phyloP scores from a whole-genome alignment of 331 rosid genomes.

The Acacia pycnantha region DNA sequence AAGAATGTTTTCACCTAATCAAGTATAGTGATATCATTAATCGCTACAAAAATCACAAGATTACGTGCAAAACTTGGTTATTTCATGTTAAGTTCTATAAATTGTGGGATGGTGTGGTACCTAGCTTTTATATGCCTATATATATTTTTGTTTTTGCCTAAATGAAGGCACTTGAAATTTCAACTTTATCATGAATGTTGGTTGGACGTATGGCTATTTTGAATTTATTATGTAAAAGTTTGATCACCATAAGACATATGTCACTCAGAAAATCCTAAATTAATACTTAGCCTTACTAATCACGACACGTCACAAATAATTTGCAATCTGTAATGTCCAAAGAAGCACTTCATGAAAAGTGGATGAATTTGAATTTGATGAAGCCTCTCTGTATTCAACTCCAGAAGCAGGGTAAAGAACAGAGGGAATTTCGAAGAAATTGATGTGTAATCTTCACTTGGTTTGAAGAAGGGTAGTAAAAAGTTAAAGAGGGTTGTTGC shows the following conservation, averaged over 20 bases:
- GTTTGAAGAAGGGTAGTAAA: conserved; percentile 12
- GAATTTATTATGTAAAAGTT: background rate
- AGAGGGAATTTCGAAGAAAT: background rate
- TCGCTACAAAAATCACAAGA: too few species aligned
- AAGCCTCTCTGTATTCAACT: background rate
- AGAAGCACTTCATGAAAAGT: background rate
- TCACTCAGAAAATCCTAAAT: background rate
- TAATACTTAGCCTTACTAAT: background rate
- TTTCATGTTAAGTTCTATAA: too few species aligned
- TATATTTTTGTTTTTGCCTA: too few species aligned
- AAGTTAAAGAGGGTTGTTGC: conserved; percentile 30
- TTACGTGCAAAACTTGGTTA: too few species aligned
- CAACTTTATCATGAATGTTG: too few species aligned
- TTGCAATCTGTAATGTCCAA: background rate
- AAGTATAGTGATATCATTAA: too few species aligned
- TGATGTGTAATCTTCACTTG: background rate
- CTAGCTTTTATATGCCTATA: background rate
- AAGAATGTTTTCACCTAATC: too few species aligned
- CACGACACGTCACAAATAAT: background rate
- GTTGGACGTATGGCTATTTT: background rate
- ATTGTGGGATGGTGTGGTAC: too few species aligned
- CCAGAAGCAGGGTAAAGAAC: background rate
- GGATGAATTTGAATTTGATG: background rate
- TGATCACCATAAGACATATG: background rate
- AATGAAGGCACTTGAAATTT: too few species aligned